Conservation (phyloP, 768 basidiomycete species). For the Cystofilobasidium bisporidii region DNA sequence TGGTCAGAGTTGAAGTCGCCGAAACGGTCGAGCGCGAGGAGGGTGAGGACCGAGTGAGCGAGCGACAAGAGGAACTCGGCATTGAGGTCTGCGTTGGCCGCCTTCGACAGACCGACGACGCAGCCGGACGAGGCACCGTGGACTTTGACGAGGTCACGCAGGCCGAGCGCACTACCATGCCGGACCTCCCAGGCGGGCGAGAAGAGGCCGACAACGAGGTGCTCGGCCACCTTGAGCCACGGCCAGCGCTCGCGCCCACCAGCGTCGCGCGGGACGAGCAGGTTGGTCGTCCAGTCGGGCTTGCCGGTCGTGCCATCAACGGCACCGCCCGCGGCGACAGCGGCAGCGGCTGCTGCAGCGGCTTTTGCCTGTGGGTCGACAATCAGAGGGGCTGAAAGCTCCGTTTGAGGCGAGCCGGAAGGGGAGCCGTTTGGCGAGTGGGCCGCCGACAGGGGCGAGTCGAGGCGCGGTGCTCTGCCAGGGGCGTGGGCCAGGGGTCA, state of each 20-base stretch:
- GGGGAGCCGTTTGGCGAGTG: slow-evolving; percentile 29
- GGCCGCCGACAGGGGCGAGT: slow-evolving; percentile 26
- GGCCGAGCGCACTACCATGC: slow-evolving; percentile 84
- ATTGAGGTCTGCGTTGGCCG: slow-evolving; percentile 17
- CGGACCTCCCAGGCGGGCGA: slow-evolving; percentile 81
- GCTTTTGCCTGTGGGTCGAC: slow-evolving; percentile 42
- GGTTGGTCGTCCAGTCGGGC: slow-evolving; percentile 32
- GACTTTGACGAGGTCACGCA: slow-evolving; percentile 73
- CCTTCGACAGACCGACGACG: slow-evolving; percentile 39
- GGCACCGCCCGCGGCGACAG: slow-evolving; percentile 31
- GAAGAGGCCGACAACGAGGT: slow-evolving; percentile 73
- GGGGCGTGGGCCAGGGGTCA: slow-evolving; percentile 29
- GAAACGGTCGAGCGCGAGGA: slow-evolving; percentile 93
- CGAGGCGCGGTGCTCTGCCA: slow-evolving; percentile 8
- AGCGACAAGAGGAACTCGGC: slow-evolving; percentile 43
- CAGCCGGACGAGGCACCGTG: slow-evolving; percentile 76
- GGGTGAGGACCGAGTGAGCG: slow-evolving; percentile 71
- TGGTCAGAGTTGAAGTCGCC: slow-evolving; percentile 96
- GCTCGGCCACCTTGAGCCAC: slow-evolving; percentile 54
- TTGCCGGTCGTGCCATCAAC: slow-evolving; percentile 45
- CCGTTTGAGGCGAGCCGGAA: slow-evolving; percentile 13
- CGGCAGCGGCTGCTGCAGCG: slow-evolving; percentile 32
- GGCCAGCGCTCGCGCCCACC: slow-evolving; percentile 31
- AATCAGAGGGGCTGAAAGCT: slow-evolving; percentile 30
- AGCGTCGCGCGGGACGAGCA: slow-evolving; percentile 22